Conservation (phyloP, 768 basidiomycete species). For the Hemileccinum rubropunctum region DNA sequence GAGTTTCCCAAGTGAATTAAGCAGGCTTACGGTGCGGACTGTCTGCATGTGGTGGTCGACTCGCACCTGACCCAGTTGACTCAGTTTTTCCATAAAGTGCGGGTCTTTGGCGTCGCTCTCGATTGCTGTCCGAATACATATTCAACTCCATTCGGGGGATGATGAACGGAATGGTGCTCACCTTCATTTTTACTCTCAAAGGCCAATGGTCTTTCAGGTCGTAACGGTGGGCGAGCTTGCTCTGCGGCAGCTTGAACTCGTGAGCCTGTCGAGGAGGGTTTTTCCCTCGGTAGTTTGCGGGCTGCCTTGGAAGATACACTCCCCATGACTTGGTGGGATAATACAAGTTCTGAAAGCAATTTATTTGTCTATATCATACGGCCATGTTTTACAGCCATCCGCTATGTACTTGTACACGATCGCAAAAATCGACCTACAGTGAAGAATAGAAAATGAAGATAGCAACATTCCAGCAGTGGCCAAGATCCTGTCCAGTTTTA, state of each 20-base stretch:
- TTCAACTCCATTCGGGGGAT: neutral
- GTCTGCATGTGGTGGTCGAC: constrained; percentile 65
- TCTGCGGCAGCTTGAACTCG: constrained; percentile 27
- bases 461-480: constrained; percentile 32
- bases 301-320: constrained; percentile 56
- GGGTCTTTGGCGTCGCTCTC: constrained; percentile 68
- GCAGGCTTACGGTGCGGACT: constrained; percentile 44
- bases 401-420: constrained; percentile 39
- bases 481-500: constrained; percentile 25
- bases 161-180: constrained; percentile 10
- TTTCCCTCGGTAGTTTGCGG: constrained; percentile 52
- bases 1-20: neutral
- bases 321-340: constrained; percentile 48
- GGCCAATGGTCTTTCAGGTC: constrained; percentile 33
- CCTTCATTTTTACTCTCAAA: constrained; percentile 55
- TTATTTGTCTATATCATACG: constrained; percentile 32
- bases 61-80: constrained; percentile 59
- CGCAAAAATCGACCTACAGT: constrained; percentile 31
- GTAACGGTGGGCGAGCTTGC: constrained; percentile 5
- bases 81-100: constrained; percentile 65
- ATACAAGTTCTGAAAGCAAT: constrained; percentile 8
- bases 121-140: constrained; percentile 43
- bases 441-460: constrained; percentile 30
- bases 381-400: constrained; percentile 39
- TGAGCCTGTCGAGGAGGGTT: constrained; percentile 49